phyloP scores from a whole-genome alignment of 169 alveolate species.

The Besnoitia besnoiti region DNA sequence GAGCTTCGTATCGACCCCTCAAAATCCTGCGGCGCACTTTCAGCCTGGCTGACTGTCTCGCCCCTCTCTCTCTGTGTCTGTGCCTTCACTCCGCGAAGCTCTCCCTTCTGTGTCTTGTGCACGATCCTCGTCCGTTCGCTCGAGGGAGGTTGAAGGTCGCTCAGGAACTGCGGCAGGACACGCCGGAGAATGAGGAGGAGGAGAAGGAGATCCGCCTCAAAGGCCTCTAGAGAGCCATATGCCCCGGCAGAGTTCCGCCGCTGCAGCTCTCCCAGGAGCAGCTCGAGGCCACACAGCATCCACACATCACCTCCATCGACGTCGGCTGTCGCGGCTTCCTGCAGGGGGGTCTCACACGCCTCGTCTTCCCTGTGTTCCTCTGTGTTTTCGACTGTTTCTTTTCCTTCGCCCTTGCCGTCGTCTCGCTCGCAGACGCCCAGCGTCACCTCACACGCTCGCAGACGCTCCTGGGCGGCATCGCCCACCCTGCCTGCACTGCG shows the following conservation, averaged over 20 bases:
- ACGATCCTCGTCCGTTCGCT: neutral
- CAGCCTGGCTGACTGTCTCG: too few relatives aligned
- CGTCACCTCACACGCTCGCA: too few relatives aligned
- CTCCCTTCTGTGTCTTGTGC: neutral
- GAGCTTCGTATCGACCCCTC: too few relatives aligned
- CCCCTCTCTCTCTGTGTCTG: neutral
- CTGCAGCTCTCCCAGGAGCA: neutral
- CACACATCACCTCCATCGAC: neutral
- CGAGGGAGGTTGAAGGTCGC: neutral
- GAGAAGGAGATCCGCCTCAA: neutral
- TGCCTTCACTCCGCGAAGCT: neutral
- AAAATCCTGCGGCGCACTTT: too few relatives aligned
- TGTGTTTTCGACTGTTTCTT: too few relatives aligned
- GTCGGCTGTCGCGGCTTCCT: neutral
- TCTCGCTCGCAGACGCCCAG: too few relatives aligned
- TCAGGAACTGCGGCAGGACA: neutral
- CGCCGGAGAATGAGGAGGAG: neutral
- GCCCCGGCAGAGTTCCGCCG: conserved; percentile 4
- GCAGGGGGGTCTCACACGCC: neutral
- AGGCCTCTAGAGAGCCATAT: neutral
- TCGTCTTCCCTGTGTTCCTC: neutral
- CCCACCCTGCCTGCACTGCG: too few relatives aligned
- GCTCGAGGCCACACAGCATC: neutral
- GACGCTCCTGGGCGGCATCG: too few relatives aligned
- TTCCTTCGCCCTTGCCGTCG: too few relatives aligned